Evolutionary conservation across 192 early-diverging fungal genomes (phyloP), one percentile per base, ranked within the genome.

Genomic region (Allomyces macrogynus): DNA sequence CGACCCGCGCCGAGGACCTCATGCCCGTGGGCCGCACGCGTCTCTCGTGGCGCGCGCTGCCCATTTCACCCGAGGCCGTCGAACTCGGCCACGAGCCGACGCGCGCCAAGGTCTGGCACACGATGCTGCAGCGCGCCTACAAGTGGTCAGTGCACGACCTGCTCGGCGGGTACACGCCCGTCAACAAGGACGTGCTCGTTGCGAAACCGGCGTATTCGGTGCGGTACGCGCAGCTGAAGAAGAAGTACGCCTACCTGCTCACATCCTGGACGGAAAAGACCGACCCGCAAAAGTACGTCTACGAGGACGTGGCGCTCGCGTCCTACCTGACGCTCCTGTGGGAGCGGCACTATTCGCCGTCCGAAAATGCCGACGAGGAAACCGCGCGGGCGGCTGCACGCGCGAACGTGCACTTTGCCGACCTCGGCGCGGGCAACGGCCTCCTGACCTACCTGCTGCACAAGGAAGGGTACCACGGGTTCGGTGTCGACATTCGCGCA

Each of bases 341-440:
- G 87, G 65, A 84, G 49, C 7, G 65, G 44, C 20, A 26, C 44
- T n/a, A 57, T 3, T 1, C 20, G 16, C 49, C 49, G 4, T 5
- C 49, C 20, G 16, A 57, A 5, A 10, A n/a, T 16, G 16, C 49
- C 3, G 20, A 57, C n/a, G 63, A 66, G 63, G 62, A n/a, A 22
- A 24, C 27, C 63, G 63, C 22, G 4, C 3, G 24, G 23, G 12
- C 5, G 0, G n/a, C 24, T 20, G 16, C 12, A 10, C 49, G 49
- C 16, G 3, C 12, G 20, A 14, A n/a, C 20, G 49, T 57, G 49
- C 16, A 20, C 7, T 92, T 89, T 86, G 79, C 84, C 20, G 90
- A 92, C 71, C 71, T 92, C 22, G 90, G 89, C 0, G 91, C 89
- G 63, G 90, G 90, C 10, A 92, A 92, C 73, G 90, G 90, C 4